A percentile compares a stretch with the other conserved stretches of the same genome.
Evolutionary conservation across 108 stramenopile species (phyloP).

Genomic region (Cylindrotheca fusiformis): DNA sequence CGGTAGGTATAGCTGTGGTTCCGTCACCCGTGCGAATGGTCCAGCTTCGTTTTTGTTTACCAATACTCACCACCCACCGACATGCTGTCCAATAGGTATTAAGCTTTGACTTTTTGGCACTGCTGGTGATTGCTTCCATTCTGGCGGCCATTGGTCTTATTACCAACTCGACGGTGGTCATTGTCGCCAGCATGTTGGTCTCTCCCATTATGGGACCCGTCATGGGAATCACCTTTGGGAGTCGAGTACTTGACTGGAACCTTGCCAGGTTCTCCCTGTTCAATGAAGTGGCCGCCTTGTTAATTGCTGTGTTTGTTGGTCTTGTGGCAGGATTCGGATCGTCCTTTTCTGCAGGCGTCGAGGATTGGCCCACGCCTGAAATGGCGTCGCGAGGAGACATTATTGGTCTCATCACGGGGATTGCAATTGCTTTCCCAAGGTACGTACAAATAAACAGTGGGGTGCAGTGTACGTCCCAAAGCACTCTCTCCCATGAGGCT

Average conservation of each 20-base stretch:
- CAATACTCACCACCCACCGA: too few relatives aligned
- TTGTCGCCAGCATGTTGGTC: constrained; percentile 87
- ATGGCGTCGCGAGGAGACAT: constrained; percentile 59
- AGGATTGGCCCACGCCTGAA: constrained; percentile 69
- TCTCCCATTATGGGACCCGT: constrained; percentile 74
- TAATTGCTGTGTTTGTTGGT: constrained; percentile 74
- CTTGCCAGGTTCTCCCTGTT: constrained; percentile 44
- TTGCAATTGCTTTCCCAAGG: constrained; percentile 73
- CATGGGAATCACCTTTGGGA: constrained; percentile 65
- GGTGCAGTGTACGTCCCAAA: background rate
- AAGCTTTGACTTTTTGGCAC: constrained; percentile 41
- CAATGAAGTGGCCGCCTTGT: constrained; percentile 4
- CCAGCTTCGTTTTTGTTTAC: too few relatives aligned
- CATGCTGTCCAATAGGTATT: too few relatives aligned
- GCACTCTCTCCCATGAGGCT: background rate
- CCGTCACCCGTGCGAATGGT: too few relatives aligned
- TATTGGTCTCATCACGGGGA: constrained; percentile 45
- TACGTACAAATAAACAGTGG: background rate
- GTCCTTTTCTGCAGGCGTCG: constrained; percentile 31
- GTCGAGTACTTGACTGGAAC: constrained; percentile 55
- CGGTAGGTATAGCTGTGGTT: too few relatives aligned
- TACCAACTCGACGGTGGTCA: constrained; percentile 65
- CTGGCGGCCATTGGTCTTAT: constrained; percentile 69
- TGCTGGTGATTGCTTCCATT: constrained; percentile 63
- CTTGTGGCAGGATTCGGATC: constrained; percentile 30